Percentiles rank a stretch among this genome's conserved stretches.
These are phyloP conservation scores for Mycena floridula DNA, from an alignment of 768 basidiomycete species.

Conservation along the genomic window DNA sequence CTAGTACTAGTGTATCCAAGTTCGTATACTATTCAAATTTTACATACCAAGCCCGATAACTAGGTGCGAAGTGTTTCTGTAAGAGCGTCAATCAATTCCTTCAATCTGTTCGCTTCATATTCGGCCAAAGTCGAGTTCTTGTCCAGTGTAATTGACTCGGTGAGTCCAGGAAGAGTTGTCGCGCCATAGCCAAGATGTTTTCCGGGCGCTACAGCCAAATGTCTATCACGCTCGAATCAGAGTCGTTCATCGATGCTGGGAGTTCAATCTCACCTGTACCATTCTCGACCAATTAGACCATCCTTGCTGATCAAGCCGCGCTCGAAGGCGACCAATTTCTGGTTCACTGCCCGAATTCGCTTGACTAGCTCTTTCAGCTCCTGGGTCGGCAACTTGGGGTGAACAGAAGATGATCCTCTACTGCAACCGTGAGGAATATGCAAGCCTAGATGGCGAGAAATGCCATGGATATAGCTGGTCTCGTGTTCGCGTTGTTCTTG, in stretches of 20 bases:
- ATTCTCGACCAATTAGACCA: constrained; percentile 76
- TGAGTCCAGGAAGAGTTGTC: constrained; percentile 76
- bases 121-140: constrained; percentile 53
- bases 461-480: too few relatives aligned
- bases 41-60: too few relatives aligned
- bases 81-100: constrained; percentile 47
- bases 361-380: constrained; percentile 42
- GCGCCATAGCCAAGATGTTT: constrained; percentile 88
- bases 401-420: too few relatives aligned
- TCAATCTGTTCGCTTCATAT: constrained; percentile 54
- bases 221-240: too few relatives aligned
- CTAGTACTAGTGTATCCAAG: too few relatives aligned
- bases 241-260: too few relatives aligned
- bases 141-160: constrained; percentile 71
- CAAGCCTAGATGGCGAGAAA: too few relatives aligned
- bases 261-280: too few relatives aligned
- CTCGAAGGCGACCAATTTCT: constrained; percentile 65
- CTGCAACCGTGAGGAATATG: too few relatives aligned
- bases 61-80: too few relatives aligned
- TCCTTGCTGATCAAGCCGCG: constrained; percentile 73
- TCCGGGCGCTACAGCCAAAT: constrained; percentile 83
- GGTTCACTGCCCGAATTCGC: constrained; percentile 53
- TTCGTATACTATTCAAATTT: too few relatives aligned
- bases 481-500: too few relatives aligned
- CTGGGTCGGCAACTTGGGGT: constrained; percentile 17